Percentiles rank a stretch among this genome's conserved stretches.
Conservation (phyloP, 2,329 filamentous ascomycete species). For the Epichloe bromicola region DNA sequence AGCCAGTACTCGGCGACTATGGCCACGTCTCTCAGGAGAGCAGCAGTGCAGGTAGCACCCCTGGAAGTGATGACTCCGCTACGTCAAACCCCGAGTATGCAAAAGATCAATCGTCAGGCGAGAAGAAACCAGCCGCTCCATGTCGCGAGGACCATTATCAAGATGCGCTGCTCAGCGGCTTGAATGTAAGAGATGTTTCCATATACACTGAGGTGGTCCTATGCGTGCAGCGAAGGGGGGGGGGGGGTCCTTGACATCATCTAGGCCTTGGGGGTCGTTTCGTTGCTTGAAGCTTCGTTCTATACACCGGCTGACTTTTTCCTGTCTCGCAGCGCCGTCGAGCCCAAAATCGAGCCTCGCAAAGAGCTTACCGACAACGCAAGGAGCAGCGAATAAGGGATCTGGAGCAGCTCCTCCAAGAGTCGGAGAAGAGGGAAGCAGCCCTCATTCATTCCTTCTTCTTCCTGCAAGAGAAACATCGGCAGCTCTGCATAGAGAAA, state of each 20-base stretch:
- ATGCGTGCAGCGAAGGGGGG: too few species aligned
- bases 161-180: slow-evolving; percentile 35
- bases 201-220: too few species aligned
- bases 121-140: slow-evolving; percentile 8
- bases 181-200: slow-evolving; percentile 26
- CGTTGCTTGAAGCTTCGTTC: not conserved
- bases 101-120: not conserved
- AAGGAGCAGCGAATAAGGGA: slow-evolving; percentile 49
- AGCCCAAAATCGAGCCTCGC: slow-evolving; percentile 20
- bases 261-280: too few species aligned
- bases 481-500: not conserved
- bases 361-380: slow-evolving; percentile 20
- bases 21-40: not conserved
- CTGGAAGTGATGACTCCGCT: slow-evolving; percentile 1
- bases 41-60: slow-evolving; percentile 6
- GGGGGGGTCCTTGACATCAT: too few species aligned
- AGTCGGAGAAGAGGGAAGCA: slow-evolving; percentile 41
- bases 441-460: slow-evolving; percentile 21
- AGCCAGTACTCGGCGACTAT: not conserved
- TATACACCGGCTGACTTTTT: not conserved
- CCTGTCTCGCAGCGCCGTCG: slow-evolving; percentile 13
- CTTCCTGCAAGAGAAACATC: not conserved
- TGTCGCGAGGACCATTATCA: slow-evolving; percentile 40
- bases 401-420: slow-evolving; percentile 42
- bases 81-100: not conserved